phyloP scores from a whole-genome alignment of 1,284 basidiomycete genomes.

The Tylopilus sp. region DNA sequence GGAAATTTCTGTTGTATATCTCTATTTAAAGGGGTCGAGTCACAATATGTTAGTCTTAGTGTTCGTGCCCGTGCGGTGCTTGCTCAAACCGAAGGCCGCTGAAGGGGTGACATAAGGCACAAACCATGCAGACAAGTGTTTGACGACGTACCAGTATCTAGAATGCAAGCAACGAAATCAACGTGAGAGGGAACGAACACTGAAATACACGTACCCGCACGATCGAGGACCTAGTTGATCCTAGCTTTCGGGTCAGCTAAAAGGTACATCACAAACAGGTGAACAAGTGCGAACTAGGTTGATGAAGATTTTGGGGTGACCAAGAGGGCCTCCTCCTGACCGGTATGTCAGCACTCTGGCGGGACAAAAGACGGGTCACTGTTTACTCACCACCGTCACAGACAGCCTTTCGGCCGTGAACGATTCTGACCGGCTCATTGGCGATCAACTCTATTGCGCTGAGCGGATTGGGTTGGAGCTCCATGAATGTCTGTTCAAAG shows the following conservation, averaged over 20 bases:
- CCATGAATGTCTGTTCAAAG: slow-evolving; percentile 89
- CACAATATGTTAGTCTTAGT: slow-evolving; percentile 22
- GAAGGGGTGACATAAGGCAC: slow-evolving; percentile 14
- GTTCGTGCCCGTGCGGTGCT: slow-evolving; percentile 48
- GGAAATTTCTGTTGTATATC: slow-evolving; percentile 9
- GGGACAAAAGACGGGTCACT: neutral
- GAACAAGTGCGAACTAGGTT: slow-evolving; percentile 65
- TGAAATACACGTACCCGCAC: slow-evolving; percentile 63
- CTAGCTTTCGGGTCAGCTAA: slow-evolving; percentile 36
- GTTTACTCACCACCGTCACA: slow-evolving; percentile 89
- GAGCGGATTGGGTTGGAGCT: slow-evolving; percentile 84
- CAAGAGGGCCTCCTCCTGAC: slow-evolving; percentile 89
- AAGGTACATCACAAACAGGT: slow-evolving; percentile 7
- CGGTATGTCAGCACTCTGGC: slow-evolving; percentile 14
- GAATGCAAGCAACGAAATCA: slow-evolving; percentile 12
- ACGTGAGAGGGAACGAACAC: neutral
- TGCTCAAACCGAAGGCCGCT: slow-evolving; percentile 84
- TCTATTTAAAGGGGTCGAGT: slow-evolving; percentile 13
- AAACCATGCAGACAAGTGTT: slow-evolving; percentile 9
- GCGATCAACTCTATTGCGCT: slow-evolving; percentile 89
- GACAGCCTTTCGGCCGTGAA: slow-evolving; percentile 77
- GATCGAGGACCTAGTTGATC: slow-evolving; percentile 73
- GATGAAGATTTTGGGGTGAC: slow-evolving; percentile 96
- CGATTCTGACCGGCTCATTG: slow-evolving; percentile 81
- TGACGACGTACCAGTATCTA: slow-evolving; percentile 76